phyloP scores from a whole-genome alignment of 2,329 filamentous ascomycete genomes.

The Trichoderma sp. region DNA sequence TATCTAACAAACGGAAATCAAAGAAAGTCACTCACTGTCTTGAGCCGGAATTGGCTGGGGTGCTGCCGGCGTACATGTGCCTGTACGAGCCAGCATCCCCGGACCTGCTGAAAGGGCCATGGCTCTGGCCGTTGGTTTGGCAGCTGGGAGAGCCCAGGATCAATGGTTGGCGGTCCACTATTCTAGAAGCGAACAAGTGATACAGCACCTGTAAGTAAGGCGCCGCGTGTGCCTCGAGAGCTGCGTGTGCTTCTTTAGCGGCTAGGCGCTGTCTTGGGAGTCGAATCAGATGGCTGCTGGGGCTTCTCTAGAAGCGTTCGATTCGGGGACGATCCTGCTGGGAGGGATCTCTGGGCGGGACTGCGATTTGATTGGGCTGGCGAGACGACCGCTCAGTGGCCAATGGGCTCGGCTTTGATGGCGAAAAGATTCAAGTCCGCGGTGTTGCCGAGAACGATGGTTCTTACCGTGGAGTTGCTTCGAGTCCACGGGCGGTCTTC shows the following conservation, averaged over 20 bases:
- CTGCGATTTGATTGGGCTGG: slow-evolving; percentile 16
- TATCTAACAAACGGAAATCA: neutral
- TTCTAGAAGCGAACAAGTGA: neutral
- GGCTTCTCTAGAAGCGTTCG: slow-evolving; percentile 10
- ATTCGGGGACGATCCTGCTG: slow-evolving; percentile 10
- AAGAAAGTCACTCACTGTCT: slow-evolving; percentile 13
- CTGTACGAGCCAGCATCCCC: slow-evolving; percentile 14
- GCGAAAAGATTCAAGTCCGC: slow-evolving; percentile 9
- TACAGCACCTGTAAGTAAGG: neutral
- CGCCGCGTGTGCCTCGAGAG: neutral
- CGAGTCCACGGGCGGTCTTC: neutral
- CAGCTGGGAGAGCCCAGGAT: neutral
- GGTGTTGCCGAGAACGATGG: slow-evolving; percentile 13
- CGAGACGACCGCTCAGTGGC: slow-evolving; percentile 11
- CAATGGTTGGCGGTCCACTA: slow-evolving; percentile 7
- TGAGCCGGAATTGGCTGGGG: slow-evolving; percentile 3
- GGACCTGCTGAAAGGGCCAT: slow-evolving; percentile 21
- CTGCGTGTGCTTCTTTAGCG: neutral
- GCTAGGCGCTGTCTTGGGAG: neutral
- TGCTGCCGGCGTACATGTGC: slow-evolving; percentile 7
- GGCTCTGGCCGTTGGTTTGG: neutral
- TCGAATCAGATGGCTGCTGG: neutral
- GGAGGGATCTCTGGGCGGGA: slow-evolving; percentile 1
- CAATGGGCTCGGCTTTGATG: neutral
- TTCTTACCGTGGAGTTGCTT: neutral